Conservation (phyloP, 129 eudicot species). For the Centrapalus pauciflorus region DNA sequence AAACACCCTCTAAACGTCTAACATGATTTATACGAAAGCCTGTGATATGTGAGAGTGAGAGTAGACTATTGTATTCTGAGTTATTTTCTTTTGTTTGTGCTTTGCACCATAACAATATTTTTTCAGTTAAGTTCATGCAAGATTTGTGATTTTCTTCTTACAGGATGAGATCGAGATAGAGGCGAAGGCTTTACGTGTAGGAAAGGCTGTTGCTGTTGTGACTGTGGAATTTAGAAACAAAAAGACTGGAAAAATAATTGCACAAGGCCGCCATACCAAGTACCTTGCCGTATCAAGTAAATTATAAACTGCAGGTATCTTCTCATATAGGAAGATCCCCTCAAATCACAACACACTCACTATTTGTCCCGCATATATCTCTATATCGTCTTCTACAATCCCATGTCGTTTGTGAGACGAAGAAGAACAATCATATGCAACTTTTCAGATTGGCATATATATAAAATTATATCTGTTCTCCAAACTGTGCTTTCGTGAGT, state of each 20-base stretch:
- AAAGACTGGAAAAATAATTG: constrained; percentile 70
- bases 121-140: neutral
- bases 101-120: neutral
- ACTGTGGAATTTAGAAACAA: constrained; percentile 77
- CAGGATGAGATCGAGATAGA: constrained; percentile 95
- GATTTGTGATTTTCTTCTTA: neutral
- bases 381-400: constrained; percentile 1
- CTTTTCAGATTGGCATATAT: neutral
- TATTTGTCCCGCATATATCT: neutral
- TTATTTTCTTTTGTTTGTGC: neutral
- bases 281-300: constrained; percentile 67
- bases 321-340: neutral
- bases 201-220: constrained; percentile 74
- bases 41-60: neutral
- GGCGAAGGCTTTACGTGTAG: constrained; percentile 66
- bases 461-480: neutral
- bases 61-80: neutral
- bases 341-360: neutral
- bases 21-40: neutral
- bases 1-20: no score
- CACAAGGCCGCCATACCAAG: constrained; percentile 94
- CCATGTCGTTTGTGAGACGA: neutral
- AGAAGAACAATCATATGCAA: neutral
- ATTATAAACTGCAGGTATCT: constrained; percentile 32
- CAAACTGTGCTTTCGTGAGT: neutral